Base-by-base conservation (phyloP, 495 filamentous ascomycete species). In the Aspergillus sparsus region DNA sequence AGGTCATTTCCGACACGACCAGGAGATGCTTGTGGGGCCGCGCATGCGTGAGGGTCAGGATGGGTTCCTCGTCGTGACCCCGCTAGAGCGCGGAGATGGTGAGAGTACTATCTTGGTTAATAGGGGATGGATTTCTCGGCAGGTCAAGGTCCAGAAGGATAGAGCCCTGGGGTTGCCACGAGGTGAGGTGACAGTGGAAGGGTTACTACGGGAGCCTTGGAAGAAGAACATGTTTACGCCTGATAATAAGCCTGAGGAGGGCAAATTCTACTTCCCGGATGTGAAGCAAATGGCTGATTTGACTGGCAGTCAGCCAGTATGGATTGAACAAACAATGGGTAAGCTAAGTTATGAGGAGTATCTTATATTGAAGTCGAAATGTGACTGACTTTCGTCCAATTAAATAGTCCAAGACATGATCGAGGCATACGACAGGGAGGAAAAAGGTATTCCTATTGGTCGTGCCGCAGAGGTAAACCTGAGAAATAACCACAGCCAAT, bases 211-310 rank as follows among this genome's bases (percentile, higher is more conserved):
- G 55, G 85, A 92, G 77, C 93, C 95, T 33, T 95, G 90, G 87
- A 90, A 92, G 82, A 95, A 91, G 83, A 98, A 98, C 68, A 87
- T 92, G 82, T 98, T 98, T 68, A 98, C 94, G 58, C 94, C 94
- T 0, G 86, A 87, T 0, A 98, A 98, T 65, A 77, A 84, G 60
- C 92, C 93, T 0, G 87, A 93, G 61, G 82, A 81, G 58, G 85
- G 85, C 53, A 88, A 90, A 75, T 98, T 94, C 68, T 94, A 97
- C 73, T 98, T 98, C 63, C 93, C 94, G 1, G 95, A 97, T 72
- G 89, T 98, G 46, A 71, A 83, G 66, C 82, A 97, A 79, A 98
- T 98, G 94, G 94, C 94, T n/a, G 78, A 77, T 42, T 74, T 91
- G 65, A 87, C 87, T 45, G 91, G 89, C 1, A 91, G 89, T 63